These are phyloP conservation scores for Apophysomyces ossiformis DNA, from an alignment of 371 early-diverging fungal species.

Conservation along the genomic window DNA sequence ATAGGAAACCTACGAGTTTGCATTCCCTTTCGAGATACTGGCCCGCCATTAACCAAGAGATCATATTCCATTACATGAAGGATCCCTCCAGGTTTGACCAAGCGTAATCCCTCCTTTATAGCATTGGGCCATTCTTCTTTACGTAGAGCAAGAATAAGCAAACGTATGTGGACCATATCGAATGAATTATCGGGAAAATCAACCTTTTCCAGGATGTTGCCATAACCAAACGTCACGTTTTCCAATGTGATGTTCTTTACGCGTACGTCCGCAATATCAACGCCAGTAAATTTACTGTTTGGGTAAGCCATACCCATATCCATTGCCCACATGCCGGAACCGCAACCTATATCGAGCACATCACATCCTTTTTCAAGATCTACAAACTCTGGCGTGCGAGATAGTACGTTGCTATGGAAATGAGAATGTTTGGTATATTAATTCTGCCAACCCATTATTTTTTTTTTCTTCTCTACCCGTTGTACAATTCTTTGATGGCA, in stretches of 20 bases:
- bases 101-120: slow-evolving; percentile 34
- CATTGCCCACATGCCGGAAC: slow-evolving; percentile 35
- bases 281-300: slow-evolving; percentile 41
- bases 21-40: not conserved
- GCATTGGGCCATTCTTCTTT: slow-evolving; percentile 20
- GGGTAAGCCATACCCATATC: slow-evolving; percentile 58
- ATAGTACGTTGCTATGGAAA: not conserved
- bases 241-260: slow-evolving; percentile 46
- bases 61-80: slow-evolving; percentile 45
- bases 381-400: not conserved
- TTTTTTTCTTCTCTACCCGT: slow-evolving; percentile 7
- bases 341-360: slow-evolving; percentile 26
- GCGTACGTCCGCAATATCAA: slow-evolving; percentile 48
- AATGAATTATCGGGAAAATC: slow-evolving; percentile 51
- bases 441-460: not conserved
- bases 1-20: not conserved
- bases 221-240: slow-evolving; percentile 30
- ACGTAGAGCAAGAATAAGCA: slow-evolving; percentile 31
- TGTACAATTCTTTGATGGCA: slow-evolving; percentile 15
- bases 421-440: not conserved
- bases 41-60: not conserved
- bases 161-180: slow-evolving; percentile 55
- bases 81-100: slow-evolving; percentile 50
- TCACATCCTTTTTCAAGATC: not conserved
- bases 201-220: slow-evolving; percentile 26